phyloP scores from a whole-genome alignment of 768 basidiomycete species.

The Sutorius australiensis region DNA sequence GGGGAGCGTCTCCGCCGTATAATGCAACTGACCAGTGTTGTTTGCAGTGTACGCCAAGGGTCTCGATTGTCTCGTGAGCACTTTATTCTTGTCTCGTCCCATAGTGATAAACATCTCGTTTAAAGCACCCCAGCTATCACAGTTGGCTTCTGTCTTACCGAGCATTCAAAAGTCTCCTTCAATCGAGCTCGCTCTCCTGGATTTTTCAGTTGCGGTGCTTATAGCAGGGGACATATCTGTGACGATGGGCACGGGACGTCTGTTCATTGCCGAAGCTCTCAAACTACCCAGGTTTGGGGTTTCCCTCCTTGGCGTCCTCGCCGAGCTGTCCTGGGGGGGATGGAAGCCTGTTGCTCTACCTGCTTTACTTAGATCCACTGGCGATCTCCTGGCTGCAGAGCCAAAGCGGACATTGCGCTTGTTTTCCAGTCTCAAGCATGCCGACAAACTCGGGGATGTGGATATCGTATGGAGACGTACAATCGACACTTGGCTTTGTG shows the following conservation, averaged over 20 bases:
- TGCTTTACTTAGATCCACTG: constrained; percentile 48
- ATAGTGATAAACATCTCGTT: neutral
- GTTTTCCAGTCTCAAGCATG: constrained; percentile 44
- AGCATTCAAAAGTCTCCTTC: constrained; percentile 25
- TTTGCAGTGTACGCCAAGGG: constrained; percentile 66
- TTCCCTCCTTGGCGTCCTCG: constrained; percentile 55
- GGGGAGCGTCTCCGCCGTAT: constrained; percentile 46
- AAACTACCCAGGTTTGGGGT: constrained; percentile 41
- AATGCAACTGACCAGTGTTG: constrained; percentile 53
- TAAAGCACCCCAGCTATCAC: constrained; percentile 36
- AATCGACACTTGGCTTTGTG: constrained; percentile 48
- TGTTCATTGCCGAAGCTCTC: constrained; percentile 36
- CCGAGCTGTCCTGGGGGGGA: constrained; percentile 68
- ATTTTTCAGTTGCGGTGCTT: constrained; percentile 35
- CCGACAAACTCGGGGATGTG: constrained; percentile 51
- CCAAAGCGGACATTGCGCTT: constrained; percentile 43
- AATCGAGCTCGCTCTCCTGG: constrained; percentile 32
- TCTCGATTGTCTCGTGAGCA: constrained; percentile 58
- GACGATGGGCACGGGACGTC: constrained; percentile 40
- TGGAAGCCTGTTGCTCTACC: constrained; percentile 72
- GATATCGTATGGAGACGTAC: constrained; percentile 58
- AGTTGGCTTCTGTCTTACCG: constrained; percentile 32
- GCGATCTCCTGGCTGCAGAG: constrained; percentile 44
- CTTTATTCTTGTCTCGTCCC: neutral
- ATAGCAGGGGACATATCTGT: constrained; percentile 42